Conservation (phyloP, 2,329 filamentous ascomycete species). For the Graphiopsis chlorocephala region DNA sequence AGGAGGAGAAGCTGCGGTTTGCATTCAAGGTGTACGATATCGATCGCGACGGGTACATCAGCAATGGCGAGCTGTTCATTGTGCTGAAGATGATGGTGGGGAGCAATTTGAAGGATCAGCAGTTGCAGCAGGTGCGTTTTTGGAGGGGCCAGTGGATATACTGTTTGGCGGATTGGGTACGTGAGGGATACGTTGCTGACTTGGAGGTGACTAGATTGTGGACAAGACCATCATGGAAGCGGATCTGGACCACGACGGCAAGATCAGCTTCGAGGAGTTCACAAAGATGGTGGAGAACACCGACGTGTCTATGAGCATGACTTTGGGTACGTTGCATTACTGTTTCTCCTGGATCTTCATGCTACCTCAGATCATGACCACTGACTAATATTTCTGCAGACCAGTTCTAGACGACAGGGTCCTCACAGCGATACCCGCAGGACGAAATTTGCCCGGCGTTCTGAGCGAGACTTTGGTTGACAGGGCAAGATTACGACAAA, state of each 20-base stretch:
- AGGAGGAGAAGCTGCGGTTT: slow-evolving; percentile 96
- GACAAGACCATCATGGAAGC: slow-evolving; percentile 99
- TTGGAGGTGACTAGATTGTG: slow-evolving; percentile 65
- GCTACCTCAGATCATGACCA: neutral
- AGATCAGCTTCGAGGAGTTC: slow-evolving; percentile 99
- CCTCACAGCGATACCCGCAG: slow-evolving; percentile 11
- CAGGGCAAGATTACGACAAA: slow-evolving; percentile 2
- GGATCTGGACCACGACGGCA: slow-evolving; percentile 90
- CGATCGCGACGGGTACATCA: slow-evolving; percentile 96
- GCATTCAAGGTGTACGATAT: slow-evolving; percentile 99
- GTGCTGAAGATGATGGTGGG: slow-evolving; percentile 99
- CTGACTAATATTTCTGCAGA: slow-evolving; percentile 1
- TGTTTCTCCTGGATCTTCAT: neutral
- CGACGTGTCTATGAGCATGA: slow-evolving; percentile 67
- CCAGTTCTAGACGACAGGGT: slow-evolving; percentile 9
- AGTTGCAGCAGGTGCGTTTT: slow-evolving; percentile 72
- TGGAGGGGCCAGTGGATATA: neutral
- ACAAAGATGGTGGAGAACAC: slow-evolving; percentile 98
- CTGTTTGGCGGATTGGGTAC: neutral
- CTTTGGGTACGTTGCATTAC: slow-evolving; percentile 51
- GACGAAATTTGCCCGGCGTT: slow-evolving; percentile 5
- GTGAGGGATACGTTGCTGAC: neutral
- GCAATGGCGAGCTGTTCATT: slow-evolving; percentile 98
- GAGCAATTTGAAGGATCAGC: slow-evolving; percentile 97
- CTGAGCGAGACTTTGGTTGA: neutral